A percentile compares a stretch with the other conserved stretches of the same genome.
These are phyloP conservation scores for Solanum rostratum DNA, from an alignment of 257 asterid genomes.

Conservation along the genomic window DNA sequence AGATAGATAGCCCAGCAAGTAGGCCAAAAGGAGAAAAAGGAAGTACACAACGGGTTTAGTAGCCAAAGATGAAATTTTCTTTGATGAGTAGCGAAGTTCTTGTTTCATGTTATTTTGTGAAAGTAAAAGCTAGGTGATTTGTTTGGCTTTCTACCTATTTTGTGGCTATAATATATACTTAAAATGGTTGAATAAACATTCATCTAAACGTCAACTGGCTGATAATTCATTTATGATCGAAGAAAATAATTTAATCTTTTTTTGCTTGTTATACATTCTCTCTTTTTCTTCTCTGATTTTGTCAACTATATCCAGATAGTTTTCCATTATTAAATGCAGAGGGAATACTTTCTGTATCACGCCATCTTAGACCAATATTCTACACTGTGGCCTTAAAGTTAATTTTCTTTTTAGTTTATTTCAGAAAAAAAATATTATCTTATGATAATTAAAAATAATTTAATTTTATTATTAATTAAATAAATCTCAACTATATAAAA, in stretches of 20 bases:
- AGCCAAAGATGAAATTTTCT: not conserved
- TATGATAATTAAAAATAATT: no score
- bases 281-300: not conserved
- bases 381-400: not conserved
- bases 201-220: not conserved
- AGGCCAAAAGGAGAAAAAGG: conserved; percentile 6
- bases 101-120: conserved; percentile 7
- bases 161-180: not conserved
- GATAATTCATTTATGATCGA: no score
- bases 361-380: not conserved
- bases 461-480: no score
- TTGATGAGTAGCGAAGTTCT: conserved; percentile 5
- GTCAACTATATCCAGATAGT: not conserved
- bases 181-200: not conserved
- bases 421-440: no score
- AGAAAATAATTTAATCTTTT: not conserved
- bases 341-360: not conserved
- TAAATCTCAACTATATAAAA: no score
- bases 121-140: not conserved
- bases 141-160: not conserved
- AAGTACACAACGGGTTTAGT: conserved; percentile 3
- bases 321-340: not conserved
- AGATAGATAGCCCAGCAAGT: not conserved
- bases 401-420: no score
- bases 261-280: not conserved